A percentile compares a stretch with the other conserved stretches of the same genome.
These are phyloP conservation scores for Trichoderma sp. DNA, from an alignment of 2,329 filamentous ascomycete species.

Conservation along the genomic window DNA sequence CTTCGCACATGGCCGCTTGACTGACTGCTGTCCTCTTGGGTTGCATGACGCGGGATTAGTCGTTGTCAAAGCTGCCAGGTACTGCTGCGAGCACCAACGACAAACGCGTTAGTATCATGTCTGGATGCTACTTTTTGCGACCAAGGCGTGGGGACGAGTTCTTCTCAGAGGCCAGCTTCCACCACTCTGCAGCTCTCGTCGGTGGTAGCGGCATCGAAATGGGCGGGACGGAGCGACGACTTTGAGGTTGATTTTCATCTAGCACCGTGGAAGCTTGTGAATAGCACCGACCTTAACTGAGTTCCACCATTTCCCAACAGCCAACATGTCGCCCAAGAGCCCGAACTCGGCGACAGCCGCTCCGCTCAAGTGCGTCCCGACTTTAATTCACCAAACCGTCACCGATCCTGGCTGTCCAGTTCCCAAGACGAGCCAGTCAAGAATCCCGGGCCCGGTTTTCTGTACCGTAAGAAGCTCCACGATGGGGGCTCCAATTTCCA, in stretches of 20 bases:
- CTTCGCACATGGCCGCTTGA: background rate
- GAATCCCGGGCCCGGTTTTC: slow-evolving; percentile 2
- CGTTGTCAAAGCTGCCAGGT: background rate
- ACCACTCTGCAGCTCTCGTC: background rate
- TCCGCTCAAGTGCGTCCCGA: slow-evolving; percentile 7
- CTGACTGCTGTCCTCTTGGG: background rate
- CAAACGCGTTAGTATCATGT: background rate
- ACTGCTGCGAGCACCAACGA: background rate
- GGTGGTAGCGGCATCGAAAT: background rate
- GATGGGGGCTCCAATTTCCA: slow-evolving; percentile 11
- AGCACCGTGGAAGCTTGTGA: background rate
- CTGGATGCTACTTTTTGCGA: background rate
- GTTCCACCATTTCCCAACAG: background rate
- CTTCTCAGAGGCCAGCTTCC: background rate
- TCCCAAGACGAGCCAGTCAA: slow-evolving; percentile 6
- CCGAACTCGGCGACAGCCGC: slow-evolving; percentile 14
- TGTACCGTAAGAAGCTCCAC: slow-evolving; percentile 5
- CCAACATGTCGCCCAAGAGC: background rate
- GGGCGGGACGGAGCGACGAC: background rate
- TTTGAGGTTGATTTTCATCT: background rate
- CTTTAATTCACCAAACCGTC: slow-evolving; percentile 11
- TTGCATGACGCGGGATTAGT: background rate
- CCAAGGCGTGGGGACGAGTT: background rate
- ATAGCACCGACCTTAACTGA: background rate
- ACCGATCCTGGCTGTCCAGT: slow-evolving; percentile 3